Conservation (phyloP, 306 rosid species). For the Begonia peltatifolia region DNA sequence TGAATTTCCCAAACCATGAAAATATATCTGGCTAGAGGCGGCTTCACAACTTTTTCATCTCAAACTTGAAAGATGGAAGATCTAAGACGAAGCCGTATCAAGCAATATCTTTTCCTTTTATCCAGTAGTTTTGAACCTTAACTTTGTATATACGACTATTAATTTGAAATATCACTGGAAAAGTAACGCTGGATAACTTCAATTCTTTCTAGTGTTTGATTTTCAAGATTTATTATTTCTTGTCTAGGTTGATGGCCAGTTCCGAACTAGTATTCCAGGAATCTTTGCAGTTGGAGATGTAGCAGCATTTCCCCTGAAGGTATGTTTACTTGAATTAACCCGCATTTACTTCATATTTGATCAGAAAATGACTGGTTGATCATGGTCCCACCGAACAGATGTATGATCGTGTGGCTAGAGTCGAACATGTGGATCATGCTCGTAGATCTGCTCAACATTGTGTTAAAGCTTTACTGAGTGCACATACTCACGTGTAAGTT, state of each 20-base stretch:
- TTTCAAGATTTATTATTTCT: not conserved
- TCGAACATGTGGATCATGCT: conserved; percentile 97
- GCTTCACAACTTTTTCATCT: too few species aligned
- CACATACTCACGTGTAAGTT: conserved; percentile 51
- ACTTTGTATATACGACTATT: too few species aligned
- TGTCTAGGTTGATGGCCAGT: conserved; percentile 69
- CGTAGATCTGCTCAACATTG: conserved; percentile 83
- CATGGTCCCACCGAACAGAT: conserved; percentile 33
- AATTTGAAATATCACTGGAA: too few species aligned
- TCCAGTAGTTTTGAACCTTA: too few species aligned
- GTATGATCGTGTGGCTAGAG: conserved; percentile 61
- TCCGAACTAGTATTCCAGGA: conserved; percentile 66
- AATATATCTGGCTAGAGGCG: too few species aligned
- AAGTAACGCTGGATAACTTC: too few species aligned
- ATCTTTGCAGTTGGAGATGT: conserved; percentile 87
- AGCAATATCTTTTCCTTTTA: too few species aligned
- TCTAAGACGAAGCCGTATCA: too few species aligned
- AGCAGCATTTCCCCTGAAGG: conserved; percentile 87
- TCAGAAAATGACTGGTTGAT: conserved; percentile 7
- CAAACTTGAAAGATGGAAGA: too few species aligned
- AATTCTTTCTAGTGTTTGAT: too few species aligned
- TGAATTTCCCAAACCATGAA: conserved; percentile 1
- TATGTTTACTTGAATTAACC: conserved; percentile 13
- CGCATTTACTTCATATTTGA: conserved; percentile 1
- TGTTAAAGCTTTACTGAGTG: conserved; percentile 60